These are phyloP conservation scores for Basidiobolus heterosporus DNA, from an alignment of 371 early-diverging fungal species.

Conservation along the genomic window DNA sequence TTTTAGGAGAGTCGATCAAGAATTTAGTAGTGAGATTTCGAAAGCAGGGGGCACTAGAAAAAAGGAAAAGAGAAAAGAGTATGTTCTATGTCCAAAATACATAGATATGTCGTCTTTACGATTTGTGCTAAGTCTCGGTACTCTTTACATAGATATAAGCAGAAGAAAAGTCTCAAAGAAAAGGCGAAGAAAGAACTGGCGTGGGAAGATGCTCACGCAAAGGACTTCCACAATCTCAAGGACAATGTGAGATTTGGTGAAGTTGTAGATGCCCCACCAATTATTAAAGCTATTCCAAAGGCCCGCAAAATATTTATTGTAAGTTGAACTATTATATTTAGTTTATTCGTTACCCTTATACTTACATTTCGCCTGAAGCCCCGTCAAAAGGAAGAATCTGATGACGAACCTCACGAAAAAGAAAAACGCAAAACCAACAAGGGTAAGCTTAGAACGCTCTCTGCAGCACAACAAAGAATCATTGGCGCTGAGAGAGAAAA, in stretches of 20 bases:
- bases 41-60: slow-evolving; percentile 12
- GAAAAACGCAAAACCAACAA: too few species aligned
- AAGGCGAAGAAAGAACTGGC: slow-evolving; percentile 17
- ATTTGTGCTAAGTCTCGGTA: not conserved
- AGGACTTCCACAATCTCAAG: slow-evolving; percentile 30
- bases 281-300: slow-evolving; percentile 24
- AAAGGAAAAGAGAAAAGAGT: slow-evolving; percentile 6
- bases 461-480: too few species aligned
- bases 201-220: slow-evolving; percentile 16
- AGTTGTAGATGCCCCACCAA: slow-evolving; percentile 34
- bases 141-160: slow-evolving; percentile 10
- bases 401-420: too few species aligned
- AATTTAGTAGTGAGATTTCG: too few species aligned
- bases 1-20: too few species aligned
- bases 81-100: not conserved
- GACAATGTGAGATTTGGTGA: slow-evolving; percentile 38
- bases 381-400: too few species aligned
- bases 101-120: not conserved
- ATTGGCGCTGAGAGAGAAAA: too few species aligned
- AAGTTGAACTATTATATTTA: too few species aligned
- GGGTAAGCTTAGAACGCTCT: too few species aligned
- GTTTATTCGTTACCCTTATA: too few species aligned
- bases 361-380: too few species aligned
- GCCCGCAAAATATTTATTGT: slow-evolving; percentile 13
- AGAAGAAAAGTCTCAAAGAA: slow-evolving; percentile 9